Conservation (phyloP, 2,329 filamentous ascomycete genomes). For the Fusarium sp. region DNA sequence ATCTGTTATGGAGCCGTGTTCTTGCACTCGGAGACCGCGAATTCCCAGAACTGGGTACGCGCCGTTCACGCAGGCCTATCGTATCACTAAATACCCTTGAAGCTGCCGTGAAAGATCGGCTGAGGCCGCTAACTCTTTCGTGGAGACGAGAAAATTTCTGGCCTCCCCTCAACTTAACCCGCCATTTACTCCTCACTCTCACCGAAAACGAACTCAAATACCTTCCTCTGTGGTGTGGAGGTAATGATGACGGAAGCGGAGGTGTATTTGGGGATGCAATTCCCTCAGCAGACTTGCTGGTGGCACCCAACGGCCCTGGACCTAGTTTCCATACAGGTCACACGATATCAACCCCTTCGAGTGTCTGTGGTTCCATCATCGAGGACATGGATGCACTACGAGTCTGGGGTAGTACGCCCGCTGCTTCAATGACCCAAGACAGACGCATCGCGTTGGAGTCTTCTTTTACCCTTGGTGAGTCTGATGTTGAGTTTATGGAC, state of each 20-base stretch:
- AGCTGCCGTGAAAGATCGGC: slow-evolving; percentile 24
- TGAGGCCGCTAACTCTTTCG: slow-evolving; percentile 31
- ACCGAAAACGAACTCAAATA: slow-evolving; percentile 66
- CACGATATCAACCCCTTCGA: slow-evolving; percentile 47
- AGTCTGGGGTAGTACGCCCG: slow-evolving; percentile 46
- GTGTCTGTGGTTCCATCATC: slow-evolving; percentile 46
- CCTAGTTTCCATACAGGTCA: slow-evolving; percentile 56
- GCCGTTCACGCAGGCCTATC: slow-evolving; percentile 11
- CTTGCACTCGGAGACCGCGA: not conserved
- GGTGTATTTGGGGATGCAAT: slow-evolving; percentile 56
- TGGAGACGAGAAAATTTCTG: slow-evolving; percentile 45
- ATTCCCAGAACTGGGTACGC: not conserved
- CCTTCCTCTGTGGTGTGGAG: slow-evolving; percentile 72
- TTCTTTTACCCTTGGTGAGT: slow-evolving; percentile 44
- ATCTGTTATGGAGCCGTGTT: slow-evolving; percentile 8
- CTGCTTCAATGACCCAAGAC: slow-evolving; percentile 48
- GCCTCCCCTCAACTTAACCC: slow-evolving; percentile 47
- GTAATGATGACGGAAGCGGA: slow-evolving; percentile 59
- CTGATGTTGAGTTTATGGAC: slow-evolving; percentile 44
- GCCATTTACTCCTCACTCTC: slow-evolving; percentile 61
- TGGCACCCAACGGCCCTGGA: slow-evolving; percentile 57
- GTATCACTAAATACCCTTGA: slow-evolving; percentile 36
- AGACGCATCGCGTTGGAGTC: slow-evolving; percentile 47
- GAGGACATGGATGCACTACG: slow-evolving; percentile 47
- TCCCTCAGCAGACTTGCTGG: slow-evolving; percentile 48